Evolutionary conservation across 768 basidiomycete species (phyloP).

Genomic region (Ramaria sp.): DNA sequence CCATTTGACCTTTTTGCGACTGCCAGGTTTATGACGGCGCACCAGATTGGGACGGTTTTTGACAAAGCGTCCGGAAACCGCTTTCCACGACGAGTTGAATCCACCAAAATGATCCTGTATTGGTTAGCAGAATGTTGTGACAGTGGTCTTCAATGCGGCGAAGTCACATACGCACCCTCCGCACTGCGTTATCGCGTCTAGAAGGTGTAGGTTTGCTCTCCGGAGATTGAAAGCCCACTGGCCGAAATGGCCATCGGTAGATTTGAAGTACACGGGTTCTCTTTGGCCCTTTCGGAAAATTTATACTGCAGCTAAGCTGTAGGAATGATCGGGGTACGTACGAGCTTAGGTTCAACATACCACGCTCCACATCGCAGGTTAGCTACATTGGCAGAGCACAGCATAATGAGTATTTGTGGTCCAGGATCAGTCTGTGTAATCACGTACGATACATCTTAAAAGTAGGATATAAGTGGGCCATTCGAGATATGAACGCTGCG

Average conservation of each 20-base stretch:
- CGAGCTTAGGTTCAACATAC: constrained; percentile 71
- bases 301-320: constrained; percentile 10
- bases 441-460: constrained; percentile 49
- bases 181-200: constrained; percentile 42
- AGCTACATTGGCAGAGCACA: constrained; percentile 31
- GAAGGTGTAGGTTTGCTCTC: constrained; percentile 73
- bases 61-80: constrained; percentile 89
- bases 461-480: constrained; percentile 36
- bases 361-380: constrained; percentile 92
- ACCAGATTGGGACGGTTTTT: constrained; percentile 94
- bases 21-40: constrained; percentile 73
- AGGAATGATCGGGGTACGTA: constrained; percentile 20
- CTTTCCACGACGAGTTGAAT: constrained; percentile 90
- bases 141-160: neutral
- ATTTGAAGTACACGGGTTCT: constrained; percentile 73
- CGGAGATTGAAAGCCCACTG: constrained; percentile 82
- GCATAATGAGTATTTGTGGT: neutral
- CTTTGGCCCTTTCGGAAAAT: constrained; percentile 9
- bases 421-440: neutral
- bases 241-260: constrained; percentile 77
- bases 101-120: constrained; percentile 69
- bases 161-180: constrained; percentile 42
- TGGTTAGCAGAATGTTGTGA: neutral
- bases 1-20: constrained; percentile 15
- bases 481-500: constrained; percentile 50